phyloP scores from a whole-genome alignment of 768 basidiomycete genomes.

The Lentinula sp. region DNA sequence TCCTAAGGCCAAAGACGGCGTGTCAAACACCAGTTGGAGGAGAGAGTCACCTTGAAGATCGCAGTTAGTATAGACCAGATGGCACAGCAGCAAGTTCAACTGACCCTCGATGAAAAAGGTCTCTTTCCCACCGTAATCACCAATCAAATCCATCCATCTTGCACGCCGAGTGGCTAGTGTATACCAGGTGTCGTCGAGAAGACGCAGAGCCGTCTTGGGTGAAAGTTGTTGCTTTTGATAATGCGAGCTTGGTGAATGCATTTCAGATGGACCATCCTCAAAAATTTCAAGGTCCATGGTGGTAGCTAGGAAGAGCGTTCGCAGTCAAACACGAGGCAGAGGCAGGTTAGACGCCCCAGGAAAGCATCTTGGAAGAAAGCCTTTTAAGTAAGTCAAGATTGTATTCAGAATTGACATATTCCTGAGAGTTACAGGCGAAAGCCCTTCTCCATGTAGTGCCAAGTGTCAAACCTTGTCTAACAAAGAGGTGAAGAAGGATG shows the following conservation, averaged over 20 bases:
- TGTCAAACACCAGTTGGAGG: slow-evolving; percentile 50
- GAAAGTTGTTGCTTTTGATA: not conserved
- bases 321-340: not conserved
- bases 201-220: slow-evolving; percentile 14
- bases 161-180: slow-evolving; percentile 25
- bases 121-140: slow-evolving; percentile 66
- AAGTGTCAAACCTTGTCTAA: too few relatives aligned
- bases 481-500: too few relatives aligned
- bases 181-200: slow-evolving; percentile 35
- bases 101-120: slow-evolving; percentile 61
- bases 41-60: slow-evolving; percentile 49
- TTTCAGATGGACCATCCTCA: not conserved
- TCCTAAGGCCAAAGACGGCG: slow-evolving; percentile 55
- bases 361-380: too few relatives aligned
- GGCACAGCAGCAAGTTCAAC: slow-evolving; percentile 1
- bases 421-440: too few relatives aligned
- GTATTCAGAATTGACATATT: too few relatives aligned
- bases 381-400: too few relatives aligned
- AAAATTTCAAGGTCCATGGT: not conserved
- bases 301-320: not conserved
- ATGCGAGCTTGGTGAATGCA: not conserved
- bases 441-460: too few relatives aligned
- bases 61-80: not conserved
- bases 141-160: slow-evolving; percentile 65
- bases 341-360: too few relatives aligned